Conservation (phyloP, 805 yeast species). For the Yamadazyma olivae region DNA sequence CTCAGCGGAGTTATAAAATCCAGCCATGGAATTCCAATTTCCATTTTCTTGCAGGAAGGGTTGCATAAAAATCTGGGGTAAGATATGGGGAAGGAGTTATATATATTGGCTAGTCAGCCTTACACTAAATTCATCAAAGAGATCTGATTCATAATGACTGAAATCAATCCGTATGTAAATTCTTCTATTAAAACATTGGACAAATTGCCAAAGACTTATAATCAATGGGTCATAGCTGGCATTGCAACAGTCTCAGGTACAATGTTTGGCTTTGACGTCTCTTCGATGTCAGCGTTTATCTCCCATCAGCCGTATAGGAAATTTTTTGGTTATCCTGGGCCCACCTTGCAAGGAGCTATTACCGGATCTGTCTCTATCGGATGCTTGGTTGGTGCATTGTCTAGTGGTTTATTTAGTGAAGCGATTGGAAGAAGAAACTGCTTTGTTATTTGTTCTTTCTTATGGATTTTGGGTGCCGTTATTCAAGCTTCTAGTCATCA, state of each 20-base stretch:
- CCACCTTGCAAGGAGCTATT: slow-evolving; percentile 66
- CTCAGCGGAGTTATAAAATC: too few species aligned
- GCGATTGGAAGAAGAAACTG: slow-evolving; percentile 45
- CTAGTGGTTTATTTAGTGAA: slow-evolving; percentile 45
- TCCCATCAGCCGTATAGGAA: slow-evolving; percentile 41
- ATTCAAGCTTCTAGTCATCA: slow-evolving; percentile 39
- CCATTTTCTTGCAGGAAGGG: too few species aligned
- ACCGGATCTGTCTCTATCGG: slow-evolving; percentile 79
- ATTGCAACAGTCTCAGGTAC: slow-evolving; percentile 66
- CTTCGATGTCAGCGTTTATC: slow-evolving; percentile 73
- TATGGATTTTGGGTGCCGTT: slow-evolving; percentile 39
- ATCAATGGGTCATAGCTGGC: slow-evolving; percentile 52
- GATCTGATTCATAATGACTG: too few species aligned
- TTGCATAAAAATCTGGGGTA: too few species aligned
- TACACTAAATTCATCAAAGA: too few species aligned
- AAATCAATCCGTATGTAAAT: too few species aligned
- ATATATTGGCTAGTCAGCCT: too few species aligned
- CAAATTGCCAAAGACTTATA: slow-evolving; percentile 44
- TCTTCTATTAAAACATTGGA: too few species aligned
- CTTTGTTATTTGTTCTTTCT: slow-evolving; percentile 37
- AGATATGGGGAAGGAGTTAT: too few species aligned
- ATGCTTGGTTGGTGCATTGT: slow-evolving; percentile 65
- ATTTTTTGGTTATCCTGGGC: slow-evolving; percentile 44
- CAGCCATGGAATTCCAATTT: too few species aligned
- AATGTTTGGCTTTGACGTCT: slow-evolving; percentile 76